phyloP scores from a whole-genome alignment of 2,329 filamentous ascomycete species.

The Penicillium janthinellum region DNA sequence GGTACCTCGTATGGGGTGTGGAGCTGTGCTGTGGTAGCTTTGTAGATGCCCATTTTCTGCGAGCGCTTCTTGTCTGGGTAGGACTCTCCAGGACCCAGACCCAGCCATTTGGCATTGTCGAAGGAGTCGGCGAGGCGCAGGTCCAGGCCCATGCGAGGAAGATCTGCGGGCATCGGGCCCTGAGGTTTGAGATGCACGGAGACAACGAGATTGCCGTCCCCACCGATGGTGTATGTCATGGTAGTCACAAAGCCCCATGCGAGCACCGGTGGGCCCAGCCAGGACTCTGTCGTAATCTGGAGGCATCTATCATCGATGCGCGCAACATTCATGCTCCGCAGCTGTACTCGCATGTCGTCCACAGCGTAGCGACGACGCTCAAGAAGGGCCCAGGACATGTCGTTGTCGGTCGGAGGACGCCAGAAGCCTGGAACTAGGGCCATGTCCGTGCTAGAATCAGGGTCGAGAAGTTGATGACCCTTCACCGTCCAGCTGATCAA shows the following conservation, averaged over 20 bases:
- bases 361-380: conserved; percentile 32
- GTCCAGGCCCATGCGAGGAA: neutral
- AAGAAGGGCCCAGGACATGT: conserved; percentile 27
- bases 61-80: conserved; percentile 30
- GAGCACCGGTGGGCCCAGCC: neutral
- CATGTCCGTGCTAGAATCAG: conserved; percentile 7
- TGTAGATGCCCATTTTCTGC: conserved; percentile 25
- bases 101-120: conserved; percentile 27
- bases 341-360: neutral
- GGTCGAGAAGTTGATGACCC: neutral
- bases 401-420: conserved; percentile 38
- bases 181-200: neutral
- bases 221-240: neutral
- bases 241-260: neutral
- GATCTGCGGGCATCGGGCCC: neutral
- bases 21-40: conserved; percentile 15
- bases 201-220: neutral
- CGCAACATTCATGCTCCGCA: neutral
- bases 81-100: conserved; percentile 29
- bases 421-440: conserved; percentile 31
- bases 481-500: neutral
- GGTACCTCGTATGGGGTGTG: conserved; percentile 26
- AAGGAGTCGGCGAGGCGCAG: conserved; percentile 11
- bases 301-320: neutral
- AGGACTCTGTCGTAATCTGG: neutral